Percentiles rank a stretch among this genome's conserved stretches.
Evolutionary conservation across 768 basidiomycete genomes (phyloP).

Genomic region (Boletus vermiculosoides): DNA sequence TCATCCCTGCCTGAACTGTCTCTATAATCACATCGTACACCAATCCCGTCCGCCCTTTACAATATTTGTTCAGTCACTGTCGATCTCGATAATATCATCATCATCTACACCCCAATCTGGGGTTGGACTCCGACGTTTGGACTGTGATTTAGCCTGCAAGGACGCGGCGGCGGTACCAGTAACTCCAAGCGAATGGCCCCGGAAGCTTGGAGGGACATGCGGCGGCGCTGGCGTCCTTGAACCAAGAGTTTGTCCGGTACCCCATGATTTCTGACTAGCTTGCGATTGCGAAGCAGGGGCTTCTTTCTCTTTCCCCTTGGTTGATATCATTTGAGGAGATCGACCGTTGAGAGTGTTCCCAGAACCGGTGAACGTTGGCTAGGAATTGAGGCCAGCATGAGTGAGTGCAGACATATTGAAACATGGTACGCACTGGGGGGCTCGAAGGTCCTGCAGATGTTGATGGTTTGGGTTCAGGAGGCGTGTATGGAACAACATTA

Average conservation of each 20-base stretch:
- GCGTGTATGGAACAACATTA: conserved; percentile 68
- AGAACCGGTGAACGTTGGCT: conserved; percentile 59
- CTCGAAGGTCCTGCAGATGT: conserved; percentile 29
- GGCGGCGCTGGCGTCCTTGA: conserved; percentile 20
- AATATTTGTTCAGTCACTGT: conserved; percentile 57
- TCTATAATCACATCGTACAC: conserved; percentile 12
- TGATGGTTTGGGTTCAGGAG: conserved; percentile 39
- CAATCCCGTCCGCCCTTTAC: not conserved
- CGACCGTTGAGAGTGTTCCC: conserved; percentile 69
- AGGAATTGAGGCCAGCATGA: not conserved
- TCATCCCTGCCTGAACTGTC: not conserved
- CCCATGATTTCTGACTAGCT: conserved; percentile 37
- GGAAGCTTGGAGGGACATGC: conserved; percentile 34
- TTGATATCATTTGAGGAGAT: conserved; percentile 33
- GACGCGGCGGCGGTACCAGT: conserved; percentile 51
- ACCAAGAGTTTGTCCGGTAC: conserved; percentile 52
- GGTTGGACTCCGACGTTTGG: conserved; percentile 56
- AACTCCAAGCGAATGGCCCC: conserved; percentile 46
- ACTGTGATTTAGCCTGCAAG: conserved; percentile 39
- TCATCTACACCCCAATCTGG: conserved; percentile 85
- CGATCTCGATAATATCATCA: conserved; percentile 80
- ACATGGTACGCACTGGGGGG: conserved; percentile 27
- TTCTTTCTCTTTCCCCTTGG: conserved; percentile 56
- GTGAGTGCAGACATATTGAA: not conserved
- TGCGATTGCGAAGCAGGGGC: conserved; percentile 35